Evolutionary conservation across 2,329 filamentous ascomycete genomes (phyloP), one percentile per base, ranked within the genome.

Genomic region (Pseudogymnoascus sp.): DNA sequence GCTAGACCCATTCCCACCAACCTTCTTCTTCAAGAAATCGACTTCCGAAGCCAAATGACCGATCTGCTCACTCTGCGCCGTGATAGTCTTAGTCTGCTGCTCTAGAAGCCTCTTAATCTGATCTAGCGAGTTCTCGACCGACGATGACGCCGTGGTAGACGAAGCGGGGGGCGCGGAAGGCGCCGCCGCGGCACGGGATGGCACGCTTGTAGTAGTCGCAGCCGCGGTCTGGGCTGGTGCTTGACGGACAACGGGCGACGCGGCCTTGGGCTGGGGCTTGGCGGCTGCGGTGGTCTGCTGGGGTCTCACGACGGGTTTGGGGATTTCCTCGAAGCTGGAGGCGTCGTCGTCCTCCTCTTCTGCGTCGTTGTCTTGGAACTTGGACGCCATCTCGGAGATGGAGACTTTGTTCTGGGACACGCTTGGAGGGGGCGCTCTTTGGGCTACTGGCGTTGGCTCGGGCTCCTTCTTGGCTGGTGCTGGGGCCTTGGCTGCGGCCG

Each of bases 401-500:
- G 91, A 96, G 29, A 84, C 84, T 74, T 95, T 92, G 78, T 96
- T 93, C 67, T 96, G 90, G 67, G 87, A 88, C 77, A 96, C 84
- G 1, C 85, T 86, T 10, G 87, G 86, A 37, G 89, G 86, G 24
- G 83, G 82, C 21, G 78, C 79, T 64, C 78, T 76, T 8, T 74
- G 66, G 7, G 86, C 80, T 50, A 81, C 79, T 1, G 83, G 79
- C 69, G 79, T 80, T 59, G 70, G 77, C 70, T 75, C 76, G 13
- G 79, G 76, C 69, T 86, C 82, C 70, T 80, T 80, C 75, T 84
- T 84, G 11, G 62, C 74, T 6, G 79, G 76, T 56, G 75, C 70
- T 2, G 74, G 65, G 42, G 77, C 77, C n/a, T 76, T 75, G 71
- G 79, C 82, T 63, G 77, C 71, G 1, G 74, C 74, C 59, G 79